Evolutionary conservation across 345 rosid genomes (phyloP), one percentile per base, ranked within the genome.

Genomic region (Salix brachista): DNA sequence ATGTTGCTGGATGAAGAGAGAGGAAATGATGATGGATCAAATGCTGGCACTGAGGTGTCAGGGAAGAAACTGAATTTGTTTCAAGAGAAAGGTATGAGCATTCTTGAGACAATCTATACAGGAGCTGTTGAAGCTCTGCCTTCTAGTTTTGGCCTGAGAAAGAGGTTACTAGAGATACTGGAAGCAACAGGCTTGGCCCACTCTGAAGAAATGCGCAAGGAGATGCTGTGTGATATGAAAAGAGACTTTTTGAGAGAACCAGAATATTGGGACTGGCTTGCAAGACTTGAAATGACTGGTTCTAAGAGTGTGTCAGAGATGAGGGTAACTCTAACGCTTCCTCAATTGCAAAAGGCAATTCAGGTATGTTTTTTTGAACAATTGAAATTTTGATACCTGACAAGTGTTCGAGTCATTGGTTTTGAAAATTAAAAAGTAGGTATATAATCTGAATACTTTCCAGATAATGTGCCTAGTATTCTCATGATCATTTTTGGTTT

Each of bases 251-350:
- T 85, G 44, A 71, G 74, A 52, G 91, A 91, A 39, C 87, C 97
- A 10, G 84, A 84, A 44, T 93, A 89, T 72, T 91, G 99, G 98
- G 90, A 96, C 65, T 92, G 98, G 99, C 97, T 92, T 75, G 97
- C 98, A 3, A 88, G 92, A 76, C 86, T 83, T 80, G 88, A 89
- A 82, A 77, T 92, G 84, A 61, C 84, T 62, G 82, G 71, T 73
- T 71, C 76, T 66, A 68, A 65, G 71, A 80, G 48, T 66, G 66
- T 77, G 32, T 77, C 65, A 76, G 84, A 81, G 61, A 69, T 70
- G 13, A 77, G 48, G 37, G 62, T 80, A 26, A 84, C 82, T 76
- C 71, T 62, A 42, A 18, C 60, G 50, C 68, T 50, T 52, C 74
- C 80, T 50, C 86, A 84, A 79, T 60, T 90, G 81, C 87, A 87